These are phyloP conservation scores for Emmonsia crescens DNA, from an alignment of 2,329 filamentous ascomycete species.

Conservation along the genomic window DNA sequence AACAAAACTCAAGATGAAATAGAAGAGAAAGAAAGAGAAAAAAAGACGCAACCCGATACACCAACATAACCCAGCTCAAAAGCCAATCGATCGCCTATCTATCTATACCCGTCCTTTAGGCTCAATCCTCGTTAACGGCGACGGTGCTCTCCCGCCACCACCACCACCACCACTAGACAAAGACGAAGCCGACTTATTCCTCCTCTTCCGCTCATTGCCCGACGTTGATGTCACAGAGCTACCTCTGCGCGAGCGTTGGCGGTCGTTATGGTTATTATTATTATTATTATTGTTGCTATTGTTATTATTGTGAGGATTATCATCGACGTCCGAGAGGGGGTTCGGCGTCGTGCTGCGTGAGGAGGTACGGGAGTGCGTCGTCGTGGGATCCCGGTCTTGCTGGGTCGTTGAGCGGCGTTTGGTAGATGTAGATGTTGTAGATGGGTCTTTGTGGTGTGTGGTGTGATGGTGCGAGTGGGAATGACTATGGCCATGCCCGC, in stretches of 20 bases:
- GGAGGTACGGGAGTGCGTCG: conserved; percentile 31
- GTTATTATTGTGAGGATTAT: conserved; percentile 17
- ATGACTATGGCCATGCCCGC: background rate
- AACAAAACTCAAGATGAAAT: background rate
- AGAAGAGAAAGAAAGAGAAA: background rate
- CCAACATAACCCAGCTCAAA: background rate
- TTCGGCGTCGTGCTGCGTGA: conserved; percentile 31
- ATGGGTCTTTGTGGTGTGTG: conserved; percentile 18
- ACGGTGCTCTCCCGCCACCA: conserved; percentile 5
- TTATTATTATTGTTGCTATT: conserved; percentile 13
- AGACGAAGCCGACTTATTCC: conserved; percentile 5
- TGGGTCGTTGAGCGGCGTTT: conserved; percentile 6
- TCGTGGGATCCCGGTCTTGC: conserved; percentile 20
- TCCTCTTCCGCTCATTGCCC: conserved; percentile 18
- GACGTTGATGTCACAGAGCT: conserved; percentile 22
- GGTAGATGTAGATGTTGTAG: conserved; percentile 7
- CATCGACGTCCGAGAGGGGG: conserved; percentile 24
- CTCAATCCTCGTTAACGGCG: conserved; percentile 11
- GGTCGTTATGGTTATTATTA: conserved; percentile 22
- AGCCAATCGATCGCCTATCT: background rate
- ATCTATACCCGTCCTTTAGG: background rate
- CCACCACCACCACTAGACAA: background rate
- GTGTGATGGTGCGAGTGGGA: conserved; percentile 19
- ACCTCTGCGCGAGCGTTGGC: conserved; percentile 25
- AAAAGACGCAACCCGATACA: background rate